Evolutionary conservation across 495 filamentous ascomycete species (phyloP).

Genomic region (Podospora comata): DNA sequence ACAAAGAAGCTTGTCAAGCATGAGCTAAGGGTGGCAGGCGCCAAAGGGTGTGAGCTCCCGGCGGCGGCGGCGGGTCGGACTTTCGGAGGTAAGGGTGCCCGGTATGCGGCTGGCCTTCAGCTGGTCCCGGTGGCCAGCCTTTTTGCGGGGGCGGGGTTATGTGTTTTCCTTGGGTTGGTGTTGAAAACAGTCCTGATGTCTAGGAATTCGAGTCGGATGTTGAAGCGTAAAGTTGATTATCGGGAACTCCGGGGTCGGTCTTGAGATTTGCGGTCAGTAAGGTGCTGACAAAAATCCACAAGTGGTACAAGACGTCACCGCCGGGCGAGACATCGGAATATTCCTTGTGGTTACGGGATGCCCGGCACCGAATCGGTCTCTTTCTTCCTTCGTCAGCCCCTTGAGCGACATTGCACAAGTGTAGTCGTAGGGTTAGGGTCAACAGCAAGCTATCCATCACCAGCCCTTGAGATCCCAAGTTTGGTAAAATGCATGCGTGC

Average conservation of each 20-base stretch:
- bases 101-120: neutral
- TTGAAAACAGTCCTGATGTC: neutral
- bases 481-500: conserved; percentile 4
- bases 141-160: neutral
- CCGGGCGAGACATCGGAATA: neutral
- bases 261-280: neutral
- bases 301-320: neutral
- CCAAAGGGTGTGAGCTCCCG: no score
- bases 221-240: neutral
- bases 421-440: neutral
- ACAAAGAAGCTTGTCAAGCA: neutral
- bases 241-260: neutral
- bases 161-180: neutral
- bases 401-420: neutral
- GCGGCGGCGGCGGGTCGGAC: neutral
- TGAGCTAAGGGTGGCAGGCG: neutral
- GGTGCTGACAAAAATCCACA: no score
- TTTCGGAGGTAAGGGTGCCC: neutral
- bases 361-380: neutral
- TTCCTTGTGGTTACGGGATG: neutral
- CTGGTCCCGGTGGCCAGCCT: neutral
- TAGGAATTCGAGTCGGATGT: neutral
- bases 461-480: neutral
- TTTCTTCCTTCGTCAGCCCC: neutral
- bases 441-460: neutral